phyloP scores from a whole-genome alignment of 2,329 filamentous ascomycete genomes.

The Fusarium sp. region DNA sequence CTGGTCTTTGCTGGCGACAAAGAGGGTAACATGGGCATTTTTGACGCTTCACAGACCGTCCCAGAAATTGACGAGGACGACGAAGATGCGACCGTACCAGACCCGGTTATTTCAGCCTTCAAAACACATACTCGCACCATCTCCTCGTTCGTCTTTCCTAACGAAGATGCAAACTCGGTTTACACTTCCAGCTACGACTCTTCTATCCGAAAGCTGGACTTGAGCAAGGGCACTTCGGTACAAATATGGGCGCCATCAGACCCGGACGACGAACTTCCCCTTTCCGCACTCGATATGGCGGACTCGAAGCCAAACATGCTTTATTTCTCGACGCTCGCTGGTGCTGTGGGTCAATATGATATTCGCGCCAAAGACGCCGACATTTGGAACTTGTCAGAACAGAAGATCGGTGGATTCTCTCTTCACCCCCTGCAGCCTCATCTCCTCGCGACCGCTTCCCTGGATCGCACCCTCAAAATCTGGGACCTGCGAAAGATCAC shows the following conservation, averaged over 20 bases:
- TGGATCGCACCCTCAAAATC: slow-evolving; percentile 89
- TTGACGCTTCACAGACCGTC: slow-evolving; percentile 82
- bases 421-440: slow-evolving; percentile 84
- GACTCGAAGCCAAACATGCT: slow-evolving; percentile 76
- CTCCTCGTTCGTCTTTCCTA: slow-evolving; percentile 82
- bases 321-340: slow-evolving; percentile 88
- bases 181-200: slow-evolving; percentile 94
- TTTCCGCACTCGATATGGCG: slow-evolving; percentile 87
- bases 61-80: slow-evolving; percentile 73
- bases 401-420: slow-evolving; percentile 96
- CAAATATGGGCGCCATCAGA: slow-evolving; percentile 84
- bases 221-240: slow-evolving; percentile 80
- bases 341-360: slow-evolving; percentile 84
- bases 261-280: slow-evolving; percentile 76
- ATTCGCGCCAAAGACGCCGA: slow-evolving; percentile 71
- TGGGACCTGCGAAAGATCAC: slow-evolving; percentile 90
- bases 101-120: slow-evolving; percentile 87
- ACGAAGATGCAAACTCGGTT: slow-evolving; percentile 77
- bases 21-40: slow-evolving; percentile 87
- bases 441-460: slow-evolving; percentile 86
- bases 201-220: slow-evolving; percentile 86
- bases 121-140: slow-evolving; percentile 93
- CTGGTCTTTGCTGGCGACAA: slow-evolving; percentile 96
- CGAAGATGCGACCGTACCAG: slow-evolving; percentile 72
- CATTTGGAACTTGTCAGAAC: slow-evolving; percentile 82